Conservation (phyloP, 2,329 filamentous ascomycete species). For the Aspergillus aculeatinus region DNA sequence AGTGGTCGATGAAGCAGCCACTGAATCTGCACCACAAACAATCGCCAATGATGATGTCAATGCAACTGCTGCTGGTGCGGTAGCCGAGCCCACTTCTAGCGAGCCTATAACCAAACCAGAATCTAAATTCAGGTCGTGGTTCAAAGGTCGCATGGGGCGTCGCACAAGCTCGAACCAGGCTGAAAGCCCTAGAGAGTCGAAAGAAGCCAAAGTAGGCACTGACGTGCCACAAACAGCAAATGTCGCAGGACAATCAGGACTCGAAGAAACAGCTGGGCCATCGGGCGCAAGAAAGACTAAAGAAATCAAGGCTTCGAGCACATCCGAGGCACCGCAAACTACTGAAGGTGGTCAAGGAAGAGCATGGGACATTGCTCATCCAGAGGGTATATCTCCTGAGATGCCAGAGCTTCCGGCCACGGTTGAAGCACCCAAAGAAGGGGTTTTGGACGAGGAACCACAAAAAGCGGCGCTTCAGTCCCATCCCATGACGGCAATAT, state of each 20-base stretch:
- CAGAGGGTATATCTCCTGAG: neutral
- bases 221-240: neutral
- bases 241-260: neutral
- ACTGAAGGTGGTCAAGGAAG: neutral
- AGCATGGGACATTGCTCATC: slow-evolving; percentile 5
- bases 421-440: slow-evolving; percentile 1
- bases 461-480: slow-evolving; percentile 32
- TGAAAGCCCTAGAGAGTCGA: slow-evolving; percentile 9
- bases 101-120: slow-evolving; percentile 20
- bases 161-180: slow-evolving; percentile 27
- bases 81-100: slow-evolving; percentile 7
- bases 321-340: neutral
- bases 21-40: slow-evolving; percentile 7
- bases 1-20: neutral
- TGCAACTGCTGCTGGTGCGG: slow-evolving; percentile 6
- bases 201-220: neutral
- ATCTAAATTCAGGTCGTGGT: slow-evolving; percentile 38
- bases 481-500: slow-evolving; percentile 28
- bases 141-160: slow-evolving; percentile 31
- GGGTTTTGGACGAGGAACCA: slow-evolving; percentile 11
- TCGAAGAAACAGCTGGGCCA: neutral
- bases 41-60: slow-evolving; percentile 3
- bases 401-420: slow-evolving; percentile 1
- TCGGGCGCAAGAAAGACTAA: neutral
- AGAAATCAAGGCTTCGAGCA: neutral